phyloP scores from a whole-genome alignment of 176 grass and related monocot species.

The Aegilops speltoides region DNA sequence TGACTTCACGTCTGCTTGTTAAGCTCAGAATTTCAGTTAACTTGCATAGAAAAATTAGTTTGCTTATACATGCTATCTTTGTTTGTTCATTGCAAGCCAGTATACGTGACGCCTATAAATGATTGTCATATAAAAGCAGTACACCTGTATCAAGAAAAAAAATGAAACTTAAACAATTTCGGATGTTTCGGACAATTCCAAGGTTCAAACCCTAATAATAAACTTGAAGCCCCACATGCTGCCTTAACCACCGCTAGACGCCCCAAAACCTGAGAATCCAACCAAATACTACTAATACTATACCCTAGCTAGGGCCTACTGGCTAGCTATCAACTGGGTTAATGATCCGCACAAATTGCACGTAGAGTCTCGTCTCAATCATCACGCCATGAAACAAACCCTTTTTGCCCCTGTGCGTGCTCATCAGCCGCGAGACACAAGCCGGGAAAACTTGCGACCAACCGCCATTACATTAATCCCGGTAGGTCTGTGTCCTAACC shows the following conservation, averaged over 20 bases:
- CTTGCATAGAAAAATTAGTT: neutral
- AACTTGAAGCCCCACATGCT: slow-evolving; percentile 40
- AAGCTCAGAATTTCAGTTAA: neutral
- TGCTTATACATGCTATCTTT: neutral
- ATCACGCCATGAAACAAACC: neutral
- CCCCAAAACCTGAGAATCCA: slow-evolving; percentile 22
- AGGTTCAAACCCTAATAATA: slow-evolving; percentile 3
- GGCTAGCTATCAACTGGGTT: neutral
- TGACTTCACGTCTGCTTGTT: neutral
- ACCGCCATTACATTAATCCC: slow-evolving; percentile 31
- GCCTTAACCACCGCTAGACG: slow-evolving; percentile 30
- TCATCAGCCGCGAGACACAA: slow-evolving; percentile 35
- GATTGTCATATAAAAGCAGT: slow-evolving; percentile 8
- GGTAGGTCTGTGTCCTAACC: slow-evolving; percentile 32
- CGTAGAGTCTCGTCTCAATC: neutral
- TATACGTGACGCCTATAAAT: slow-evolving; percentile 9
- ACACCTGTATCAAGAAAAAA: slow-evolving; percentile 8
- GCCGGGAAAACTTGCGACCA: slow-evolving; percentile 39
- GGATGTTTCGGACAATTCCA: neutral
- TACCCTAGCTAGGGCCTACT: neutral
- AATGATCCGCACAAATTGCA: neutral
- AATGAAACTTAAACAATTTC: neutral
- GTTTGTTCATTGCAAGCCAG: neutral
- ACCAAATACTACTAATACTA: neutral
- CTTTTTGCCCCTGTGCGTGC: neutral